Conservation (phyloP, 2,329 filamentous ascomycete species). For the Neonectria coccinea region DNA sequence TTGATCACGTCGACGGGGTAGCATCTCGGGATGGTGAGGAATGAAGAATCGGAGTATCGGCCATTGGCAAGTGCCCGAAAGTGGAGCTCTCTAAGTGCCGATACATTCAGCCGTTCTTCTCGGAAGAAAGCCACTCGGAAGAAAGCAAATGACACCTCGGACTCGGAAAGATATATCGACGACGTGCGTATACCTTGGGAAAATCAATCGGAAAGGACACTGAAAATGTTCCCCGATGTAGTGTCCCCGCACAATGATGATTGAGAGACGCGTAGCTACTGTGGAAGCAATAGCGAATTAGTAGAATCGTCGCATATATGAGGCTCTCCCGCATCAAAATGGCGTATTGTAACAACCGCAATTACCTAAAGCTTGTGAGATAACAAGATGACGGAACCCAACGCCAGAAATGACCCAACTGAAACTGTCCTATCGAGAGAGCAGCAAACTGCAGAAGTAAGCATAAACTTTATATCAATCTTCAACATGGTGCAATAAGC, state of each 20-base stretch:
- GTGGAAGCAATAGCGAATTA: not conserved
- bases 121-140: not conserved
- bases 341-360: not conserved
- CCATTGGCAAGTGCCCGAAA: not conserved
- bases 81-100: not conserved
- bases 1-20: not conserved
- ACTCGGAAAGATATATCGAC: not conserved
- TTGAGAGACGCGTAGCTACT: not conserved
- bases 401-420: not conserved
- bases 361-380: not conserved
- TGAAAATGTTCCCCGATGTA: slow-evolving; percentile 1
- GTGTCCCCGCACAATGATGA: not conserved
- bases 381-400: not conserved
- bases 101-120: not conserved
- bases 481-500: not conserved
- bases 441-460: not conserved
- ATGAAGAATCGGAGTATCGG: not conserved
- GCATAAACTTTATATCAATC: not conserved
- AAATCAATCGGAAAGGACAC: not conserved
- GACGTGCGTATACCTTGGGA: not conserved
- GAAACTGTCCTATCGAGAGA: not conserved
- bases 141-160: not conserved
- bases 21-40: not conserved
- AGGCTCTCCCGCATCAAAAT: not conserved
- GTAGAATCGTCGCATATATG: not conserved